These are phyloP conservation scores for Ceriops tagal DNA, from an alignment of 345 rosid species.

Conservation along the genomic window DNA sequence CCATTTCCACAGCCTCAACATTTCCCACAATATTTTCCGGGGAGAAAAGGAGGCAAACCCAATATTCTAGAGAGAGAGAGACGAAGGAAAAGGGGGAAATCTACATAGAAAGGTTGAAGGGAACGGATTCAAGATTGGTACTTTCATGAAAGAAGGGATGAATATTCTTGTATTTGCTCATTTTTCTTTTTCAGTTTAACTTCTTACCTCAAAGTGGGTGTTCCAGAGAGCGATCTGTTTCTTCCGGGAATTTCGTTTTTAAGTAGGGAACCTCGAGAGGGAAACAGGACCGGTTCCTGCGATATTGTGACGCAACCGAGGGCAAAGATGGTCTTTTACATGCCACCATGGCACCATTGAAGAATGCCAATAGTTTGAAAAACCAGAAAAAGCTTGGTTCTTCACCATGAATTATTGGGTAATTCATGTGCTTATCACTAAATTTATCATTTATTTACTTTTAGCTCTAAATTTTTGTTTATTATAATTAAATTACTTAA, in stretches of 20 bases:
- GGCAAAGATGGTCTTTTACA: too few species aligned
- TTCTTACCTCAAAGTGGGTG: neutral
- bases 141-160: neutral
- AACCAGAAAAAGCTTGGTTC: too few species aligned
- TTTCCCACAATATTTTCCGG: neutral
- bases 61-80: neutral
- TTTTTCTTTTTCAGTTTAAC: neutral
- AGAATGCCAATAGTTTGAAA: too few species aligned
- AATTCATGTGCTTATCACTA: too few species aligned
- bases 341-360: too few species aligned
- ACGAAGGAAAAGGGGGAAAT: neutral
- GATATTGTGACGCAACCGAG: too few species aligned
- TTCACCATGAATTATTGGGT: too few species aligned
- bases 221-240: neutral
- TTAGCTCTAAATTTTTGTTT: too few species aligned
- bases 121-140: neutral
- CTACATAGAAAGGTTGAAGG: neutral
- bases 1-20: constrained; percentile 39
- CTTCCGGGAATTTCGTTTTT: neutral
- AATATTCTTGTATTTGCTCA: neutral
- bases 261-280: neutral
- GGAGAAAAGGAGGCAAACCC: neutral
- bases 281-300: neutral
- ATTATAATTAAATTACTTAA: too few species aligned
- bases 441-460: too few species aligned